Evolutionary conservation across 805 yeast species (phyloP).

Genomic region (Cyberlindnera saturnus): DNA sequence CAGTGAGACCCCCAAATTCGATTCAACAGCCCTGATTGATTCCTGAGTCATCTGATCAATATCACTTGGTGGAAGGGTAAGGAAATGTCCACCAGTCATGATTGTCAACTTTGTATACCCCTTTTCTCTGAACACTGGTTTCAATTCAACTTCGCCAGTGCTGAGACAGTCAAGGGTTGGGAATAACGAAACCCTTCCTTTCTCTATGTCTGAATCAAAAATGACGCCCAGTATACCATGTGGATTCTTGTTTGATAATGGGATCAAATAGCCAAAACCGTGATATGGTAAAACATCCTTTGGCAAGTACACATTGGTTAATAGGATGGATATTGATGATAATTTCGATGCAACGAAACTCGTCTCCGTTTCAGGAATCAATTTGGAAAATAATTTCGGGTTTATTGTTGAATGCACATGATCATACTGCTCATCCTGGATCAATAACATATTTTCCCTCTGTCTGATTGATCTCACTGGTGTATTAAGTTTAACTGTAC

Average conservation of each 20-base stretch:
- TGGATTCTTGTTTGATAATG: conserved; percentile 40
- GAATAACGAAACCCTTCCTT: conserved; percentile 35
- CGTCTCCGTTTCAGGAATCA: conserved; percentile 22
- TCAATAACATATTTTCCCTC: not conserved
- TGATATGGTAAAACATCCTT: conserved; percentile 35
- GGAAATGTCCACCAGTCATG: conserved; percentile 84
- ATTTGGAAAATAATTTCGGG: conserved; percentile 32
- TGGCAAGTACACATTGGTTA: conserved; percentile 65
- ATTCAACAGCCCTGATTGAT: conserved; percentile 27
- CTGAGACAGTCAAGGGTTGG: conserved; percentile 6
- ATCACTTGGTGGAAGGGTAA: conserved; percentile 16
- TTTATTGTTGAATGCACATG: conserved; percentile 57
- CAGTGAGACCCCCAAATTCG: conserved; percentile 25
- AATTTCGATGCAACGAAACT: conserved; percentile 17
- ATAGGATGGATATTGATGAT: conserved; percentile 38
- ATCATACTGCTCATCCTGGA: conserved; percentile 31
- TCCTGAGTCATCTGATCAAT: conserved; percentile 13
- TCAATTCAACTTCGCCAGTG: conserved; percentile 6
- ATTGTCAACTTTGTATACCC: conserved; percentile 70
- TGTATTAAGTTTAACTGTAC: conserved; percentile 30
- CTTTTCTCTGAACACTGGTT: conserved; percentile 6
- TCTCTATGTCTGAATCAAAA: conserved; percentile 82
- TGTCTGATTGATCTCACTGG: conserved; percentile 13
- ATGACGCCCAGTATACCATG: conserved; percentile 76
- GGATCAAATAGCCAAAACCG: conserved; percentile 90